phyloP scores from a whole-genome alignment of 129 eudicot genomes.

The Pulicaria dysenterica region DNA sequence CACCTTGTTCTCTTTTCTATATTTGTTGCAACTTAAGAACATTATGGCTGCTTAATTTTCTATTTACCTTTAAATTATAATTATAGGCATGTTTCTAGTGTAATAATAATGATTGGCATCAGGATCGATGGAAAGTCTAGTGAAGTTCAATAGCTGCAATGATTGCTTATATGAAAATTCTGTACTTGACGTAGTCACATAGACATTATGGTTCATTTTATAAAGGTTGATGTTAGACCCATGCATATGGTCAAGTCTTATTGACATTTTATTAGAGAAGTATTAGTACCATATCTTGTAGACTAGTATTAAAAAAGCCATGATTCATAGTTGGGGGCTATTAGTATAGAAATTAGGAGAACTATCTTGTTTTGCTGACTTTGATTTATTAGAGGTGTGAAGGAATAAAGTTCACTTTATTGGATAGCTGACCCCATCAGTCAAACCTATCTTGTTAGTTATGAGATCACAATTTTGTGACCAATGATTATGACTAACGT shows the following conservation, averaged over 20 bases:
- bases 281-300: constrained; percentile 5
- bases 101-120: constrained; percentile 14
- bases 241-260: background rate
- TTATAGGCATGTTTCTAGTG: constrained; percentile 6
- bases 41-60: constrained; percentile 2
- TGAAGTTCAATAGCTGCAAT: background rate
- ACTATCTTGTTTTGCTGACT: background rate
- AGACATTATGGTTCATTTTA: constrained; percentile 7
- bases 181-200: background rate
- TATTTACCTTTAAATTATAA: background rate
- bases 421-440: background rate
- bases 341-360: background rate
- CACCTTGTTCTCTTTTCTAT: background rate
- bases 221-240: background rate
- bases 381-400: background rate
- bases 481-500: too few relatives aligned
- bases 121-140: constrained; percentile 8
- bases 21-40: constrained; percentile 6
- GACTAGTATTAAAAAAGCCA: background rate
- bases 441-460: background rate
- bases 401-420: background rate
- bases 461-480: too few relatives aligned
- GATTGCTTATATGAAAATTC: constrained; percentile 2
- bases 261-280: background rate
- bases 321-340: background rate